Evolutionary conservation across 1,139 yeast genomes (phyloP).

Genomic region (Candida gigantensis): DNA sequence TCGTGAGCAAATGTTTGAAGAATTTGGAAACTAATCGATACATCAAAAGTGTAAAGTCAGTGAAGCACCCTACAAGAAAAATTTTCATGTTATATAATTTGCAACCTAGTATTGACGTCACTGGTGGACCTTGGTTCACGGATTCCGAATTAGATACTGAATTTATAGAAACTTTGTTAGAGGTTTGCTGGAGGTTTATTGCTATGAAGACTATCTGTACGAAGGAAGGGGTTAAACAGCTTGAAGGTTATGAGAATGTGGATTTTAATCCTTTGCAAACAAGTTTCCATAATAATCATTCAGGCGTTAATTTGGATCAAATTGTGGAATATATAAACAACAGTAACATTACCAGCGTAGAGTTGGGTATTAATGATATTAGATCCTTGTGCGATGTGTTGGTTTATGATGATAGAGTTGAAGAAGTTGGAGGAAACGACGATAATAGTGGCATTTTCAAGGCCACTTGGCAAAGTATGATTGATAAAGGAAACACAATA

Average conservation of each 20-base stretch:
- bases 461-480: conserved; percentile 62
- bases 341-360: conserved; percentile 80
- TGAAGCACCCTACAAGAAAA: conserved; percentile 93
- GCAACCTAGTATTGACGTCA: conserved; percentile 92
- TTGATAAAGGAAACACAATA: conserved; percentile 61
- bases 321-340: conserved; percentile 75
- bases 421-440: conserved; percentile 45
- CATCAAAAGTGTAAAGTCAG: conserved; percentile 88
- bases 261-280: conserved; percentile 32
- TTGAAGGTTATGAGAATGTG: conserved; percentile 63
- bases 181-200: conserved; percentile 86
- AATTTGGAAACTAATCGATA: conserved; percentile 78
- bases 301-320: conserved; percentile 67
- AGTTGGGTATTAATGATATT: conserved; percentile 71
- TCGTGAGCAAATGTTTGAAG: conserved; percentile 83
- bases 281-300: conserved; percentile 55
- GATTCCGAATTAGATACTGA: conserved; percentile 94
- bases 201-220: conserved; percentile 60
- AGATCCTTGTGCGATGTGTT: conserved; percentile 85
- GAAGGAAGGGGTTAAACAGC: neutral
- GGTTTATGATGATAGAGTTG: conserved; percentile 83
- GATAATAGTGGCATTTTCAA: conserved; percentile 52
- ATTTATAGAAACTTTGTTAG: conserved; percentile 79
- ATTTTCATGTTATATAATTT: conserved; percentile 92
- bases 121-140: conserved; percentile 99